Evolutionary conservation across 768 basidiomycete genomes (phyloP), one percentile per base, ranked within the genome.

Genomic region (Tricholoma bakamatsutake): DNA sequence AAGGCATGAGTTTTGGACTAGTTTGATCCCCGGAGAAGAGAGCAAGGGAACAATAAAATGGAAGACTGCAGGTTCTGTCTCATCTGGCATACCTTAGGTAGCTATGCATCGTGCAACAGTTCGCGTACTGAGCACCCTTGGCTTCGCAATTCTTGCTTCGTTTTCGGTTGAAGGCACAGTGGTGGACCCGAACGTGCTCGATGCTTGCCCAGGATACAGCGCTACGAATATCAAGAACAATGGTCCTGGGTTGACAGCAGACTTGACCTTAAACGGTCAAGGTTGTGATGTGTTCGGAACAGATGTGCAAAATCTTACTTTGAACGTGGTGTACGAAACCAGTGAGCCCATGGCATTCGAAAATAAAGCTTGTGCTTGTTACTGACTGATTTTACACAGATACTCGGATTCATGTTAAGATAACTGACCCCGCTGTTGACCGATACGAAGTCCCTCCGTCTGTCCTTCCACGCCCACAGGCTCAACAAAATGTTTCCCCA

Each of bases 361-460:
- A 5, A 0, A 13, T n/a, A 4, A 4, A 3, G 18, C 11, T 2
- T 18, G 11, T 43, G 10, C 50, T 33, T 54, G 18, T 2, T 28
- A 15, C 45, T 35, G 15, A 61, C 24, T 2, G 10, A 24, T 31
- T 24, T 31, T 28, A 28, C 11, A 12, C 18, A 84, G 82, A 65
- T 5, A 74, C 76, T 28, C 81, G 85, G 21, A 80, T 87, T 18
- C 85, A 86, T 57, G 66, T 87, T 57, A 85, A 85, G 64, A 81
- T 87, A 51, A 76, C 74, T 0, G 84, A 87, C 59, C 64, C 80
- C 0, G 61, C 74, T 0, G 63, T 66, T 6, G 46, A 66, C 2
- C 82, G 85, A 21, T 88, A 82, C 59, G 84, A 87, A 64, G 82
- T 88, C 0, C 86, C 87, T 6, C 79, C 79, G 11, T 76, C 75